A percentile compares a stretch with the other conserved stretches of the same genome.
These are phyloP conservation scores for Tylopilus sp. DNA, from an alignment of 768 basidiomycete genomes.

Conservation along the genomic window DNA sequence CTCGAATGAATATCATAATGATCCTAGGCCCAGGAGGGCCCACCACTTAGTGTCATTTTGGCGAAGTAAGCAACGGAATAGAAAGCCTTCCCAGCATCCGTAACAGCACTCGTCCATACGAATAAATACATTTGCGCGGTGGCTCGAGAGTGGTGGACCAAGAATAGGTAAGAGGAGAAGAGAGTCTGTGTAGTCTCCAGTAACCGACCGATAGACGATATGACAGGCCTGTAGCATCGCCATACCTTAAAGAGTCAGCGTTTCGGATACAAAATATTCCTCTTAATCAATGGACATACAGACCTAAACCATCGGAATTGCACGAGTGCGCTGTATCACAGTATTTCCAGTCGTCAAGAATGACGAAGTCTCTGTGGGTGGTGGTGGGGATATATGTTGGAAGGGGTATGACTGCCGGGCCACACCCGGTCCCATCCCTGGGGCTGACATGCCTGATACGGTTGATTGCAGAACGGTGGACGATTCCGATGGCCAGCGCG, in stretches of 20 bases:
- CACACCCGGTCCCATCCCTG: background rate
- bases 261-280: background rate
- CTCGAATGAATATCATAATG: no score
- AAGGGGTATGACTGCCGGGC: background rate
- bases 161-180: no score
- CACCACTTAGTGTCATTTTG: no score
- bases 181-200: no score
- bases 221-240: no score
- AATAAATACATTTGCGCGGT: no score
- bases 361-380: conserved; percentile 10
- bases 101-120: no score
- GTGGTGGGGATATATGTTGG: conserved; percentile 6
- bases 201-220: no score
- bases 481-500: conserved; percentile 9
- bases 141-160: no score
- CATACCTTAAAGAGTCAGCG: background rate
- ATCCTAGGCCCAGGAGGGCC: no score
- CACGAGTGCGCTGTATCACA: conserved; percentile 2
- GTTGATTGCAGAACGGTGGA: conserved; percentile 1
- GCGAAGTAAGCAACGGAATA: no score
- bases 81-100: no score
- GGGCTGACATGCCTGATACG: background rate
- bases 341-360: conserved; percentile 5
- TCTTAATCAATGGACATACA: background rate
- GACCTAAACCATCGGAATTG: conserved; percentile 23